Conservation (phyloP, 257 asterid species). For the Leptodermis oblonga region DNA sequence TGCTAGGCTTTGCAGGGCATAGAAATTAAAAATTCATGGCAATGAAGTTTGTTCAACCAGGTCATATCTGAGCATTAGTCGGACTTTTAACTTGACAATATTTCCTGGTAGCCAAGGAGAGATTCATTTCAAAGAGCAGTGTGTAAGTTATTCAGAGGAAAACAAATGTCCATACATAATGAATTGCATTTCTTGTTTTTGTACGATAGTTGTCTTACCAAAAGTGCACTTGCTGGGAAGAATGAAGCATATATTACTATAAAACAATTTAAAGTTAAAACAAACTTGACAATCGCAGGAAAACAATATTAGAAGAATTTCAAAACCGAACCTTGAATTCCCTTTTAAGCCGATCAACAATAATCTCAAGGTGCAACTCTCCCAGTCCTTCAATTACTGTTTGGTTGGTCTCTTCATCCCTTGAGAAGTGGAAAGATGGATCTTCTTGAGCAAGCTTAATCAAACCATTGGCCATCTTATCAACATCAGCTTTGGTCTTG, state of each 20-base stretch:
- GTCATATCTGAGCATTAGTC: background rate
- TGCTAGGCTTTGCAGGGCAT: background rate
- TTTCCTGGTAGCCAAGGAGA: background rate
- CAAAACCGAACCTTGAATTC: slow-evolving; percentile 67
- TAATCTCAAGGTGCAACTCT: slow-evolving; percentile 91
- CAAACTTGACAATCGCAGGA: background rate
- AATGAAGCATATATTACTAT: background rate
- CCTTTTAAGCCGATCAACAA: slow-evolving; percentile 94
- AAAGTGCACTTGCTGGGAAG: background rate
- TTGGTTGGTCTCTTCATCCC: slow-evolving; percentile 92
- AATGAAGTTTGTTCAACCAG: background rate
- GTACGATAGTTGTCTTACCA: background rate
- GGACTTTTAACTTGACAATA: background rate
- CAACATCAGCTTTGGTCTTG: slow-evolving; percentile 91
- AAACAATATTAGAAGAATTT: background rate
- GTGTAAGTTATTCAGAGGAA: background rate
- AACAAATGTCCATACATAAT: background rate
- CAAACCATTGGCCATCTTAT: slow-evolving; percentile 87
- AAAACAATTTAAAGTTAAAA: background rate
- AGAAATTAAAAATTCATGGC: background rate
- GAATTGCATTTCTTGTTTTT: background rate
- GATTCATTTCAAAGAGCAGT: background rate
- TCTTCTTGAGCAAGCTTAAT: slow-evolving; percentile 96
- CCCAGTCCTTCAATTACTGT: slow-evolving; percentile 99
- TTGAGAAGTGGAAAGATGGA: slow-evolving; percentile 94